These are phyloP conservation scores for Orbilia blumenaviensis DNA, from an alignment of 2,329 filamentous ascomycete genomes.

Conservation along the genomic window DNA sequence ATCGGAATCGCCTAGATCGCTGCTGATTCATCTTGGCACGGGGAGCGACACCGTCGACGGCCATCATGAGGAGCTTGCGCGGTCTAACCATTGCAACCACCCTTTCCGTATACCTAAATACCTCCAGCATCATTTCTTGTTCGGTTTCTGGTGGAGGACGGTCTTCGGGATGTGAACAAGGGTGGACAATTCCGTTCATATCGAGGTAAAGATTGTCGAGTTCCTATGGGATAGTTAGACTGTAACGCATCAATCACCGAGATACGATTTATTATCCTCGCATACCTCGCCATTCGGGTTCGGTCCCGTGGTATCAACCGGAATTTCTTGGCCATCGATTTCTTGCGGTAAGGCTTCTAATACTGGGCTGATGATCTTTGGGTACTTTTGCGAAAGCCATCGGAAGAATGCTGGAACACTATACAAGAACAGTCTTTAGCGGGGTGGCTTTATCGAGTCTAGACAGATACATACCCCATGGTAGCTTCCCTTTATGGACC, in stretches of 20 bases:
- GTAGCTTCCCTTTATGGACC: not conserved
- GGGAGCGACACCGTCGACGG: conserved; percentile 95
- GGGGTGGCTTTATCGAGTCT: not conserved
- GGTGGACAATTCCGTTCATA: conserved; percentile 99
- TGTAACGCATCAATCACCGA: not conserved
- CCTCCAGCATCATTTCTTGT: conserved; percentile 98
- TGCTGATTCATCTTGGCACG: conserved; percentile 99
- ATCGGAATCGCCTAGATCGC: conserved; percentile 91
- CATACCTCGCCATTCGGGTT: conserved; percentile 87
- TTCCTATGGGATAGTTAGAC: conserved; percentile 66
- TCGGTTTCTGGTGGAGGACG: conserved; percentile 88
- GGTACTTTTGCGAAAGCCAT: conserved; percentile 97
- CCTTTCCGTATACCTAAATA: conserved; percentile 98
- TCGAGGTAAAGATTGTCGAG: conserved; percentile 98
- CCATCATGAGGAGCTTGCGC: conserved; percentile 95
- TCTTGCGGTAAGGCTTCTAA: conserved; percentile 83
- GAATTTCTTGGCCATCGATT: conserved; percentile 84
- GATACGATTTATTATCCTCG: not conserved
- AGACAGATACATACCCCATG: conserved; percentile 37
- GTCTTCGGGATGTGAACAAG: conserved; percentile 96
- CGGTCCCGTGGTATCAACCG: conserved; percentile 81
- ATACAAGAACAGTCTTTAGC: not conserved
- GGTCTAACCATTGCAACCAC: conserved; percentile 99
- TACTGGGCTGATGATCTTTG: conserved; percentile 93
- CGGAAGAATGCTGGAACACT: conserved; percentile 61